Conservation (phyloP, 179 eudicot genomes). For the Pouteria campechiana region DNA sequence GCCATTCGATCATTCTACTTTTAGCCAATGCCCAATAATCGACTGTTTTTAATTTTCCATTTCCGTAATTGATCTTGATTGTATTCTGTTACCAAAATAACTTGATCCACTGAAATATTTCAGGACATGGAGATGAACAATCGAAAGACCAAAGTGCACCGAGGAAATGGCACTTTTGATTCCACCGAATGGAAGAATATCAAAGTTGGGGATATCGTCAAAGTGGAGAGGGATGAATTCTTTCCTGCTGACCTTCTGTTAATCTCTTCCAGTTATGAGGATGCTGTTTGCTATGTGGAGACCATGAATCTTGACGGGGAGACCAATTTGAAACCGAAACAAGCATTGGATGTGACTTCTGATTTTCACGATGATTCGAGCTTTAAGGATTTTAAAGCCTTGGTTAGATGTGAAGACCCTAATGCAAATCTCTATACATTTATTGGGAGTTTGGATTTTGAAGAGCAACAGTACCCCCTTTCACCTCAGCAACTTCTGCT, state of each 20-base stretch:
- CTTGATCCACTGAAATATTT: too few species aligned
- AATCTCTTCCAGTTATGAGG: constrained; percentile 83
- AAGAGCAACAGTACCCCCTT: constrained; percentile 54
- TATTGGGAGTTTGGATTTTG: constrained; percentile 76
- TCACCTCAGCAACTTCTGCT: constrained; percentile 78
- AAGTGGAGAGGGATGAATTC: constrained; percentile 74
- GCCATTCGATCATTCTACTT: too few species aligned
- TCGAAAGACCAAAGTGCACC: constrained; percentile 56
- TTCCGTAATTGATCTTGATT: too few species aligned
- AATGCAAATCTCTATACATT: constrained; percentile 77
- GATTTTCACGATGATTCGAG: constrained; percentile 39
- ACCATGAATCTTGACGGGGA: constrained; percentile 98
- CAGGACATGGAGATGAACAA: constrained; percentile 84
- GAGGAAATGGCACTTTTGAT: constrained; percentile 48
- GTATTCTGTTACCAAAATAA: too few species aligned
- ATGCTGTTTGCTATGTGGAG: constrained; percentile 79
- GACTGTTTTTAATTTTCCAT: too few species aligned
- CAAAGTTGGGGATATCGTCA: constrained; percentile 74
- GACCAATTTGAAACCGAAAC: constrained; percentile 85
- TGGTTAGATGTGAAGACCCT: constrained; percentile 78
- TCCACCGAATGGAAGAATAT: constrained; percentile 54
- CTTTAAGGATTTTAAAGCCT: constrained; percentile 49
- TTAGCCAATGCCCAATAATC: too few species aligned
- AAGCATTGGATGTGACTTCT: constrained; percentile 63
- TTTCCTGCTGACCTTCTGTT: constrained; percentile 83